Percentiles rank a stretch among this genome's conserved stretches.
These are phyloP conservation scores for Cutaneotrichosporon curvatum DNA, from an alignment of 1,284 basidiomycete genomes.

Conservation along the genomic window DNA sequence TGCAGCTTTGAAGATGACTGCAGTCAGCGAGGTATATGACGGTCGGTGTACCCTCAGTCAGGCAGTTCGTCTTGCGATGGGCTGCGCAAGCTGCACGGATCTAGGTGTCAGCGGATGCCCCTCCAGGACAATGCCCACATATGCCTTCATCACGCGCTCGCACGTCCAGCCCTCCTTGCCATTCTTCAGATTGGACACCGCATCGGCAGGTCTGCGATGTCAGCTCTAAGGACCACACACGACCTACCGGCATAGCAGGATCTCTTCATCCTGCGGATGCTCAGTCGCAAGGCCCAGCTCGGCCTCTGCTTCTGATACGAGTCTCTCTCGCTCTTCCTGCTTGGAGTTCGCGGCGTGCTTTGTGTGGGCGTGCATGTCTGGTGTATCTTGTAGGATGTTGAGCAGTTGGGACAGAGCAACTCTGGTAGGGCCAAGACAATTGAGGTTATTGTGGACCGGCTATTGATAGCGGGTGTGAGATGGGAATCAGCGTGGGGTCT, in stretches of 20 bases:
- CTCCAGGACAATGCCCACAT: constrained; percentile 18
- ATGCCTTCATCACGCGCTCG: constrained; percentile 30
- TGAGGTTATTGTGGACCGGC: no score
- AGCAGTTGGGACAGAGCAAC: no score
- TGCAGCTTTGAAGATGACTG: constrained; percentile 33
- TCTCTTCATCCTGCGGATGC: constrained; percentile 24
- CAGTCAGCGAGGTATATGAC: neutral
- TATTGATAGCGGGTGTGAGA: no score
- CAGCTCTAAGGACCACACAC: constrained; percentile 4
- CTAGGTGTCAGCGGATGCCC: constrained; percentile 16
- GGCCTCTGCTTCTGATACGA: constrained; percentile 23
- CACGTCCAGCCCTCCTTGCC: constrained; percentile 27
- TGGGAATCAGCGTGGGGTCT: no score
- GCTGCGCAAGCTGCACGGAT: constrained; percentile 34
- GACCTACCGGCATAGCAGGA: constrained; percentile 2
- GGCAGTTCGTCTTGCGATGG: constrained; percentile 37
- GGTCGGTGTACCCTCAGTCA: constrained; percentile 31
- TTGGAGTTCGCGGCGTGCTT: constrained; percentile 11
- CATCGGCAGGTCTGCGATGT: constrained; percentile 20
- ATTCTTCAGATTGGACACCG: constrained; percentile 28
- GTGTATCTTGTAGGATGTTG: neutral
- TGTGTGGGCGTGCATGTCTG: neutral
- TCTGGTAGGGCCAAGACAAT: no score
- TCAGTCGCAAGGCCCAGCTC: constrained; percentile 21
- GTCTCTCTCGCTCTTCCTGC: constrained; percentile 20